Evolutionary conservation across 176 grass and related monocot species (phyloP).

Genomic region (Chloris gayana): DNA sequence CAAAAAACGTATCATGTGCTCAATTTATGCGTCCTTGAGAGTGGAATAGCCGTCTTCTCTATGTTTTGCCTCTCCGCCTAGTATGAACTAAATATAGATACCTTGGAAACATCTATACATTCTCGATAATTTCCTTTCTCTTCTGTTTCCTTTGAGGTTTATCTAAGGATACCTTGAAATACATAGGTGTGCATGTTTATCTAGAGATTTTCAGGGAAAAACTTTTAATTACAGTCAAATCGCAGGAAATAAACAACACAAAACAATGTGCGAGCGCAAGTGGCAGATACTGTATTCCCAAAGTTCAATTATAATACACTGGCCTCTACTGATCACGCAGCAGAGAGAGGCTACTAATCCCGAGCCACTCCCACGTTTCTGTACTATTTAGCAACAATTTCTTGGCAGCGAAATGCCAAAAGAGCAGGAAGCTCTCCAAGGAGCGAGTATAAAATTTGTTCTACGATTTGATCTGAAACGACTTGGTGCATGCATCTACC

Average conservation of each 20-base stretch:
- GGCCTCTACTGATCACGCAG: neutral
- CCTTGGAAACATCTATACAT: too few relatives aligned
- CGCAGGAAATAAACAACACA: neutral
- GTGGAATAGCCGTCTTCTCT: neutral
- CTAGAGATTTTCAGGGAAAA: neutral
- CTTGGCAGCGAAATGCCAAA: neutral
- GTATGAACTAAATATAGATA: too few relatives aligned
- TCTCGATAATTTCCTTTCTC: too few relatives aligned
- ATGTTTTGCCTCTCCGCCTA: too few relatives aligned
- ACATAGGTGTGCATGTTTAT: too few relatives aligned
- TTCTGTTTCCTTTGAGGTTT: too few relatives aligned
- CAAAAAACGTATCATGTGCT: constrained; percentile 9
- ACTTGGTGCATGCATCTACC: neutral
- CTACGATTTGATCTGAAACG: neutral
- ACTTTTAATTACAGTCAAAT: too few relatives aligned
- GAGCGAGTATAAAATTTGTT: neutral
- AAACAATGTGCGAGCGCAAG: neutral
- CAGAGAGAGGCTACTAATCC: constrained; percentile 34
- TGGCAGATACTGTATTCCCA: neutral
- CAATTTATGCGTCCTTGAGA: neutral
- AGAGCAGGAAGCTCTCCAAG: neutral
- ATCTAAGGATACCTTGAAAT: too few relatives aligned
- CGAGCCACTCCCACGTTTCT: constrained; percentile 19
- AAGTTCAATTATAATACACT: constrained; percentile 29
- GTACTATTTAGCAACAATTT: neutral